A percentile compares a stretch with the other conserved stretches of the same genome.
phyloP scores from a whole-genome alignment of 805 yeast species.

The Metschnikowia baotianmanensis region DNA sequence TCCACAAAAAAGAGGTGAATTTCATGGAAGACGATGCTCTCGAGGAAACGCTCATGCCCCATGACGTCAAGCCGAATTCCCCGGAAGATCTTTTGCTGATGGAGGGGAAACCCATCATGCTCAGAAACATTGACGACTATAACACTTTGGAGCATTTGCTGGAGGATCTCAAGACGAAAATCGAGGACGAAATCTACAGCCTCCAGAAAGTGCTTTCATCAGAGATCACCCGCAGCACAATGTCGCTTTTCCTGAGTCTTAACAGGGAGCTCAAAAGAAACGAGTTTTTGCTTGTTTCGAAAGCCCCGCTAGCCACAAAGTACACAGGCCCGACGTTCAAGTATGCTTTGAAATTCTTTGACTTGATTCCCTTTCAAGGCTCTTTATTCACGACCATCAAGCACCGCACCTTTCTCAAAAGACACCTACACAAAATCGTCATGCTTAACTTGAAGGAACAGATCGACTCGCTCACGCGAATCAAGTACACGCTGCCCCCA shows the following conservation, averaged over 20 bases:
- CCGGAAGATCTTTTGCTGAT: conserved; percentile 15
- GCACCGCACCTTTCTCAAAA: conserved; percentile 25
- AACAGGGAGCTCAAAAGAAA: conserved; percentile 25
- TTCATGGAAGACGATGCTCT: conserved; percentile 25
- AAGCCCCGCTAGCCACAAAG: conserved; percentile 14
- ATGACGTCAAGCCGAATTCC: conserved; percentile 15
- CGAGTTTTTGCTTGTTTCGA: conserved; percentile 25
- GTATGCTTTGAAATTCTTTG: conserved; percentile 32
- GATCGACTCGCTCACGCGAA: conserved; percentile 33
- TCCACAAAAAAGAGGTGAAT: conserved; percentile 38
- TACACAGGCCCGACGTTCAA: conserved; percentile 22
- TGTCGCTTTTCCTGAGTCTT: conserved; percentile 17
- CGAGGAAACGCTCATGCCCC: conserved; percentile 18
- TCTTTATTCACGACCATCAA: conserved; percentile 23
- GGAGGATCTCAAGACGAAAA: conserved; percentile 18
- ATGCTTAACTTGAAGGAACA: conserved; percentile 38
- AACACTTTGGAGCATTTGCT: conserved; percentile 17
- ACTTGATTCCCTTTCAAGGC: conserved; percentile 36
- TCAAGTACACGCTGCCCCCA: conserved; percentile 34
- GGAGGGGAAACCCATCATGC: conserved; percentile 24
- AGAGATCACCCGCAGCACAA: conserved; percentile 28
- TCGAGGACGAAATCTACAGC: conserved; percentile 29
- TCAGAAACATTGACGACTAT: conserved; percentile 31
- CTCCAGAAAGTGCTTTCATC: conserved; percentile 24
- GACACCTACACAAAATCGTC: conserved; percentile 37